Evolutionary conservation across 2,329 filamentous ascomycete species (phyloP).

Genomic region (Colletotrichum chlorophyti): DNA sequence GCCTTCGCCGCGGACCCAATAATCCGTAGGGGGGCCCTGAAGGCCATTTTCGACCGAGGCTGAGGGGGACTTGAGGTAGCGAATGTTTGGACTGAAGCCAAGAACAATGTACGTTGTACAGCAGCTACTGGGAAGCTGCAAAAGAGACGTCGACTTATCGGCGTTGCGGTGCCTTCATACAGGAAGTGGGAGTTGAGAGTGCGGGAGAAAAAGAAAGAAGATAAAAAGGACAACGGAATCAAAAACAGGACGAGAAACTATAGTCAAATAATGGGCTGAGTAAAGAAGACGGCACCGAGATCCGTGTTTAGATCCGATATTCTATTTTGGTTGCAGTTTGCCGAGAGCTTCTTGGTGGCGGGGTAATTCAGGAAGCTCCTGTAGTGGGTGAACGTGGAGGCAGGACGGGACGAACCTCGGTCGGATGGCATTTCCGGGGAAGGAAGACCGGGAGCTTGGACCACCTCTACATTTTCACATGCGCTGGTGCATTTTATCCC

Average conservation of each 20-base stretch:
- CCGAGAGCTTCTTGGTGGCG: conserved; percentile 2
- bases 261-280: not conserved
- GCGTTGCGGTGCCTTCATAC: not conserved
- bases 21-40: not conserved
- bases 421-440: conserved; percentile 13
- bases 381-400: not conserved
- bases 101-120: not conserved
- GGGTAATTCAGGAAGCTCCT: conserved; percentile 9
- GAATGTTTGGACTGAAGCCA: too few species aligned
- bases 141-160: not conserved
- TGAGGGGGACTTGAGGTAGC: too few species aligned
- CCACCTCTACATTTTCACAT: too few species aligned
- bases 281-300: not conserved
- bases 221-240: not conserved
- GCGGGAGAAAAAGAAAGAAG: not conserved
- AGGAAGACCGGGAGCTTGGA: not conserved
- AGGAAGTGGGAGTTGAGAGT: too few species aligned
- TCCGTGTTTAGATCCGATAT: not conserved
- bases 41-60: not conserved
- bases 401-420: conserved; percentile 18
- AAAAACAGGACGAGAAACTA: too few species aligned
- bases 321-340: not conserved
- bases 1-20: not conserved
- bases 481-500: too few species aligned
- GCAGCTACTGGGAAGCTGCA: conserved; percentile 2